Conservation (phyloP, 345 rosid species). For the Salix suchowensis region DNA sequence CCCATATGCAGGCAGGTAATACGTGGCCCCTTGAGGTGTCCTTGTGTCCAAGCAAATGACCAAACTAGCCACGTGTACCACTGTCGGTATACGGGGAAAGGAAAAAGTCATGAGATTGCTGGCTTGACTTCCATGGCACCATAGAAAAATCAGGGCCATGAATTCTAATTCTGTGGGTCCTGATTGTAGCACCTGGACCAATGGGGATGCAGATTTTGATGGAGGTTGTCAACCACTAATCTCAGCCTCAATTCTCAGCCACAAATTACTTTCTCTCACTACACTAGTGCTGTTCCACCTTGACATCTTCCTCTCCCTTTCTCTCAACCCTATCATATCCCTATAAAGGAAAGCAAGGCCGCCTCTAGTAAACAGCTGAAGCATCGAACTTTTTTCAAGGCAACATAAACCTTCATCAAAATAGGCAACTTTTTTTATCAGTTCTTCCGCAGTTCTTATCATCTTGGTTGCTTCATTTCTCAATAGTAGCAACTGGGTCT, state of each 20-base stretch:
- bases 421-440: not conserved
- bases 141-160: not conserved
- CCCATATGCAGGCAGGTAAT: not conserved
- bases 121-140: not conserved
- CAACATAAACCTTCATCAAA: not conserved
- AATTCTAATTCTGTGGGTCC: constrained; percentile 5
- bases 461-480: constrained; percentile 7
- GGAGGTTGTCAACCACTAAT: constrained; percentile 43
- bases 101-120: too few relatives aligned
- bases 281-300: not conserved
- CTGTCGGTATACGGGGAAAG: not conserved
- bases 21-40: not conserved
- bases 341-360: constrained; percentile 1
- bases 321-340: not conserved
- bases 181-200: constrained; percentile 19
- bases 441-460: not conserved
- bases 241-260: constrained; percentile 33
- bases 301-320: not conserved
- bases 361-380: constrained; percentile 2
- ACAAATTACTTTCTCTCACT: constrained; percentile 16
- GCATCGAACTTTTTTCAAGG: not conserved
- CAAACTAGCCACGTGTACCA: not conserved
- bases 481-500: constrained; percentile 10
- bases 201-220: constrained; percentile 37
- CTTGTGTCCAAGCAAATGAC: not conserved